Percentiles rank a stretch among this genome's conserved stretches.
Evolutionary conservation across 495 filamentous ascomycete species (phyloP).

Genomic region (Hypoxylon intermedium): DNA sequence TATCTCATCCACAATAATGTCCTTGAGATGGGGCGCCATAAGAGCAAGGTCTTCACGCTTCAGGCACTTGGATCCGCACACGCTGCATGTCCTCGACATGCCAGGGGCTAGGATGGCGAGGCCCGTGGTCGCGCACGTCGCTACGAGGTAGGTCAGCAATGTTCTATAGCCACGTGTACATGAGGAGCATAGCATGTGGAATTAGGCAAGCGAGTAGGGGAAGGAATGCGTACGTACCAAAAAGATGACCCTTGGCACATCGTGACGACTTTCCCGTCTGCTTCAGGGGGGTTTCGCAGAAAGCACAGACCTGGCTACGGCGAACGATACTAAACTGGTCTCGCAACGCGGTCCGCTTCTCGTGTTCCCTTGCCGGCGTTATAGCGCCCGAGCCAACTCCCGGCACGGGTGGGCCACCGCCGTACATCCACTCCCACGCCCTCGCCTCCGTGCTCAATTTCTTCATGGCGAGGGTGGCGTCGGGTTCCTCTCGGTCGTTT

Average conservation of each 20-base stretch:
- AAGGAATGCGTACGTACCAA: conserved; percentile 32
- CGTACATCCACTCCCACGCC: conserved; percentile 58
- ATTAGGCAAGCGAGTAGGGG: too few species aligned
- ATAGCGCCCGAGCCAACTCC: conserved; percentile 40
- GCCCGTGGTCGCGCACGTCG: conserved; percentile 51
- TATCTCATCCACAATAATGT: conserved; percentile 41
- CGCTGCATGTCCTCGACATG: conserved; percentile 50
- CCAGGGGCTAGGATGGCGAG: conserved; percentile 54
- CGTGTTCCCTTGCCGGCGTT: not conserved
- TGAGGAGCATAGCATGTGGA: too few species aligned
- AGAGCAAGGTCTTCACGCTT: conserved; percentile 39
- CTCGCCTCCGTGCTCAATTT: conserved; percentile 52
- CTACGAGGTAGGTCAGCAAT: conserved; percentile 1
- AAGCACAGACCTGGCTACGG: conserved; percentile 45
- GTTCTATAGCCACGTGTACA: not conserved
- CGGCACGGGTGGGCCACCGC: conserved; percentile 49
- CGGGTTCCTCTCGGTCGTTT: conserved; percentile 24
- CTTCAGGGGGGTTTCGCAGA: conserved; percentile 43
- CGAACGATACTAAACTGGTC: conserved; percentile 41
- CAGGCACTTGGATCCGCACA: conserved; percentile 53
- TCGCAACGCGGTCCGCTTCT: conserved; percentile 28
- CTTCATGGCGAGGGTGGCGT: conserved; percentile 5
- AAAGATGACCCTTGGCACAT: conserved; percentile 42
- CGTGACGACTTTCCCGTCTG: conserved; percentile 14
- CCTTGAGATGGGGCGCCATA: conserved; percentile 39